Base-by-base conservation (phyloP, 495 filamentous ascomycete genomes). In the Xylaria sp. region DNA sequence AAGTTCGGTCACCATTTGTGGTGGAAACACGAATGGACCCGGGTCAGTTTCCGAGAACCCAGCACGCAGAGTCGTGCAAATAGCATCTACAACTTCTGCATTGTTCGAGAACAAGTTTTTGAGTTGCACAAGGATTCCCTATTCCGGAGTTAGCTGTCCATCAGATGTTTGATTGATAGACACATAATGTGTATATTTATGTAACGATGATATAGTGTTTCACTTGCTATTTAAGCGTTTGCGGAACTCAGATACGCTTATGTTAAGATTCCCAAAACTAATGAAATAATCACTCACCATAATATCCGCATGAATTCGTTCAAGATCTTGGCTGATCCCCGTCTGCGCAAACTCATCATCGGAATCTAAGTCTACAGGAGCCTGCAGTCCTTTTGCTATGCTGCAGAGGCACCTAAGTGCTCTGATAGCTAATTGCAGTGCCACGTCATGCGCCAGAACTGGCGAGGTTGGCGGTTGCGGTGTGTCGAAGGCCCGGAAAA, bases 21-120 rank as follows among this genome's bases (percentile, higher is more conserved):
- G 88, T 8, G 93, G 85, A 80, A 98, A 87, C 68, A 95, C 89
- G 81, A 98, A 90, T 44, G 93, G 81, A 0, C 93, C 93, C 3
- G 93, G 91, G 15, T 88, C 87, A 1, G 83, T 87, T 78, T 98
- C 96, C 2, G 90, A 90, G 75, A 93, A 95, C 0, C 95, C 95
- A 21, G 90, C 87, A 68, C 90, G 89, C 66, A 95, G 83, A 40
- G 97, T 89, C 70, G 88, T 86, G 80, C 93, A 97, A 29, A 89
- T 89, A 31, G 88, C 87, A 75, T 96, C 93, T 24, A 94, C 87
- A 21, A 95, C 88, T 55, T 92, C 90, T 43, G 88, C 87, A 70
- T 90, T 88, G 62, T 85, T 78, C 4, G 84, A 84, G 71, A 93
- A 89, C 31, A 86, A 81, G 2, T 84, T 78, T 73, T 88, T 80